Evolutionary conservation across 2,329 filamentous ascomycete genomes (phyloP).

Genomic region (Neonectria punicea): DNA sequence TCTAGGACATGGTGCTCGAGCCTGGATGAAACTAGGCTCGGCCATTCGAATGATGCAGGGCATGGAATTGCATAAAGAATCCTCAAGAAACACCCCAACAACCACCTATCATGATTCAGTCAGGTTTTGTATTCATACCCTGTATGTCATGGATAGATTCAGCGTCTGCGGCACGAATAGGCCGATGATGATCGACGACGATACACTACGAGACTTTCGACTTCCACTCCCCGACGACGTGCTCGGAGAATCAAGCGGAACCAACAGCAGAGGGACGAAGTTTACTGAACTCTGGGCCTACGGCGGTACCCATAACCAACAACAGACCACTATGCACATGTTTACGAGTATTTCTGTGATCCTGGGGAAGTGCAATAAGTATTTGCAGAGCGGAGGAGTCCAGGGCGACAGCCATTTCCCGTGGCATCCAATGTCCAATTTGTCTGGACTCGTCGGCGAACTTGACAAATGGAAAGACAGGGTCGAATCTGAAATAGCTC

Average conservation of each 20-base stretch:
- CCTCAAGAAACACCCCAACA: too few relatives aligned
- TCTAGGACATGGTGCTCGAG: too few relatives aligned
- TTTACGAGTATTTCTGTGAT: slow-evolving; percentile 14
- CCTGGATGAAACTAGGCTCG: too few relatives aligned
- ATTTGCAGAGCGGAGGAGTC: slow-evolving; percentile 25
- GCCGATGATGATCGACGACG: slow-evolving; percentile 24
- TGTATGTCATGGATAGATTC: too few relatives aligned
- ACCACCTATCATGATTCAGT: too few relatives aligned
- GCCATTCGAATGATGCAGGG: too few relatives aligned
- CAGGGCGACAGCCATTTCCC: slow-evolving; percentile 31
- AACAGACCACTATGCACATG: slow-evolving; percentile 5
- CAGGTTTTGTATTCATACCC: too few relatives aligned
- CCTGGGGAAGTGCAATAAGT: slow-evolving; percentile 22
- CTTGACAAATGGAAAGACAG: slow-evolving; percentile 10
- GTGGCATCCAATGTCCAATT: slow-evolving; percentile 26
- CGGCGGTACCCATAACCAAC: not conserved
- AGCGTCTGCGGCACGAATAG: slow-evolving; percentile 21
- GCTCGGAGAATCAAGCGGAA: not conserved
- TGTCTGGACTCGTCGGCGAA: slow-evolving; percentile 15
- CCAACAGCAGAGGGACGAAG: not conserved
- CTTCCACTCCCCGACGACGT: not conserved
- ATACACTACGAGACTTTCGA: slow-evolving; percentile 1
- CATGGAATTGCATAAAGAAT: too few relatives aligned
- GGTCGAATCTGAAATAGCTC: not conserved
- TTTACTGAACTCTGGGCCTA: not conserved